Conservation (phyloP, 1,284 basidiomycete species). For the Puccinia polysora region DNA sequence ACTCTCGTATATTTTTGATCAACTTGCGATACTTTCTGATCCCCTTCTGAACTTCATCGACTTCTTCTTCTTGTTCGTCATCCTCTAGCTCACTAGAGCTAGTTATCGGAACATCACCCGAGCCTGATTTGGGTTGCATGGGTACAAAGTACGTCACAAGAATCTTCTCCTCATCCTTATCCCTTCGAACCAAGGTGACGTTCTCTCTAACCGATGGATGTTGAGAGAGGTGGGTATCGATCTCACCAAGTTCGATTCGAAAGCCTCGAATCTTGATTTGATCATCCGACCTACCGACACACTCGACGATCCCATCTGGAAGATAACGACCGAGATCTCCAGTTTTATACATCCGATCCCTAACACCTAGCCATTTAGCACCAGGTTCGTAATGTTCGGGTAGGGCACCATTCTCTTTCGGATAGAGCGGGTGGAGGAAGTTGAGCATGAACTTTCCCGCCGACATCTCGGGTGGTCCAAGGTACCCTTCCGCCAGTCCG, state of each 20-base stretch:
- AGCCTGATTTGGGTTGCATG: constrained; percentile 56
- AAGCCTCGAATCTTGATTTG: constrained; percentile 99
- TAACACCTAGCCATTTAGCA: constrained; percentile 83
- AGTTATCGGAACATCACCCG: constrained; percentile 61
- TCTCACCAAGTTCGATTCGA: constrained; percentile 97
- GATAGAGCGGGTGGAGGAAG: constrained; percentile 66
- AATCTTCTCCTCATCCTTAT: constrained; percentile 99
- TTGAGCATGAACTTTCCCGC: constrained; percentile 86
- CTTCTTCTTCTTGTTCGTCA: constrained; percentile 62
- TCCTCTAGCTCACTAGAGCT: constrained; percentile 61
- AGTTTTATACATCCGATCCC: constrained; percentile 96
- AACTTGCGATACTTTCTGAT: constrained; percentile 76
- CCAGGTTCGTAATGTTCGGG: constrained; percentile 58
- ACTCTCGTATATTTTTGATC: constrained; percentile 88
- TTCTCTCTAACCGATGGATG: constrained; percentile 93
- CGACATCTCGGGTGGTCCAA: constrained; percentile 71
- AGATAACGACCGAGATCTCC: constrained; percentile 94
- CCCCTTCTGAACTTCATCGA: constrained; percentile 63
- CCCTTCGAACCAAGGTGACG: constrained; percentile 89
- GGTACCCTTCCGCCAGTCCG: constrained; percentile 91
- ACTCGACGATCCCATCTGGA: constrained; percentile 90
- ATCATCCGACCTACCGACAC: constrained; percentile 94
- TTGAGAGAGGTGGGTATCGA: constrained; percentile 91
- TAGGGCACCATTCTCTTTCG: constrained; percentile 57
- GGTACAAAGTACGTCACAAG: constrained; percentile 99